Base-by-base conservation (phyloP, 495 filamentous ascomycete species). In the Lasiosphaeria miniovina region DNA sequence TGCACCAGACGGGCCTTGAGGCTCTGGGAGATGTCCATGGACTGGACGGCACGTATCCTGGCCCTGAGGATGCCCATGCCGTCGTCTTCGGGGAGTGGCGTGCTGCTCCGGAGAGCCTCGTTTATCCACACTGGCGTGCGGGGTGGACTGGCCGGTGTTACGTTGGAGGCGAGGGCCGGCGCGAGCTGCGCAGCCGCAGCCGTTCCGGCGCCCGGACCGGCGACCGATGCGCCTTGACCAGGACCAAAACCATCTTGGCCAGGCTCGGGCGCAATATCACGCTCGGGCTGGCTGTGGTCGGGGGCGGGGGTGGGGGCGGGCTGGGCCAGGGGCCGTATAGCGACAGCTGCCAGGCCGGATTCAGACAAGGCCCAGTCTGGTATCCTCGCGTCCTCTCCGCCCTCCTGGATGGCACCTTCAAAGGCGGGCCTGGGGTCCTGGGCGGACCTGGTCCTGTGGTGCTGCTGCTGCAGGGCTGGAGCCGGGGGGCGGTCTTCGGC, bases 1-100 rank as follows among this genome's bases (percentile, higher is more conserved):
- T 98, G 94, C 74, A 99, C 88, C 78, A 88, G 73, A 58, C 77
- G 84, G 33, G 95, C 94, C 77, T 93, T 96, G 59, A 92, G 86
- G 15, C 80, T 72, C 57, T 83, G 85, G n/a, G 84, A 72, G 32
- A 88, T 75, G 8, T 84, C 78, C 61, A 84, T 77, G 14, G 82
- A 73, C 59, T 90, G 85, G 57, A 99, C 93, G 36, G 81, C 82
- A 43, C 90, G 81, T 60, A 99, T 93, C 71, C 86, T 87, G 60
- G 78, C 82, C 57, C 94, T 79, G 58, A 98, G 73, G 54, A 75
- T 72, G 7, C 85, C 79, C 89, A 96, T 96, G 36, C 94, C 94
- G 79, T 99, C 94, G 71, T 99, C 91, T 64, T 88, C 94, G 0
- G 94, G 95, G 52, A 98, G 75, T 24, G 69, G 64, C 6, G 55